A percentile compares a stretch with the other conserved stretches of the same genome.
These are phyloP conservation scores for Hypericum perforatum DNA, from an alignment of 345 rosid species.

Conservation along the genomic window DNA sequence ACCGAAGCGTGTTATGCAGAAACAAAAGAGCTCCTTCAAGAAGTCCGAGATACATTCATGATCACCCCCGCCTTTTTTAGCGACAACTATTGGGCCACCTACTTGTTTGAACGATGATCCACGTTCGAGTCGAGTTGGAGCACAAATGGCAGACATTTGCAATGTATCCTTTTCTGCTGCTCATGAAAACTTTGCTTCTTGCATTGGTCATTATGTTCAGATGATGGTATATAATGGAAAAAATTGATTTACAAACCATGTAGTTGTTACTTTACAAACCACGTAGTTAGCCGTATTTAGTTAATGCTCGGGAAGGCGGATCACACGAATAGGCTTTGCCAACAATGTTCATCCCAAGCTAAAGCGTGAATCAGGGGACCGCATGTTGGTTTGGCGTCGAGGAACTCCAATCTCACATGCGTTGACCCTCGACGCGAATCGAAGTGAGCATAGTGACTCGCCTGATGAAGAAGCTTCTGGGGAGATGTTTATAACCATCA, in stretches of 20 bases:
- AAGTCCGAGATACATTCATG: constrained; percentile 38
- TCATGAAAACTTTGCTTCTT: too few relatives aligned
- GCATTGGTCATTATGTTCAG: too few relatives aligned
- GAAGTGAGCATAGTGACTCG: constrained; percentile 26
- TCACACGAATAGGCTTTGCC: neutral
- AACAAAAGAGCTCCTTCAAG: constrained; percentile 47
- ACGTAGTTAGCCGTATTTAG: neutral
- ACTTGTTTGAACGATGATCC: too few relatives aligned
- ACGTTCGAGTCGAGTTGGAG: too few relatives aligned
- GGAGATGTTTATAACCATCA: constrained; percentile 25
- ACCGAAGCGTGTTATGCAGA: constrained; percentile 49
- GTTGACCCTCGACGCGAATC: constrained; percentile 26
- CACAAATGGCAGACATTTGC: too few relatives aligned
- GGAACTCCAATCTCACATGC: constrained; percentile 29
- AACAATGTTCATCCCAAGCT: constrained; percentile 17
- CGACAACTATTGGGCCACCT: too few relatives aligned
- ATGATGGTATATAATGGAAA: too few relatives aligned
- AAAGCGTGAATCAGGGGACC: constrained; percentile 21
- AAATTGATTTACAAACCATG: too few relatives aligned
- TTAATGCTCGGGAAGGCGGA: neutral
- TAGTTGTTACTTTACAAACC: too few relatives aligned
- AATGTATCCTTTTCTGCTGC: too few relatives aligned
- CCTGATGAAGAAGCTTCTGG: constrained; percentile 18
- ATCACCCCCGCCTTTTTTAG: too few relatives aligned
- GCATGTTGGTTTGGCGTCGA: constrained; percentile 19